These are phyloP conservation scores for Pichia sp. DNA, from an alignment of 1,139 yeast species.

Conservation along the genomic window DNA sequence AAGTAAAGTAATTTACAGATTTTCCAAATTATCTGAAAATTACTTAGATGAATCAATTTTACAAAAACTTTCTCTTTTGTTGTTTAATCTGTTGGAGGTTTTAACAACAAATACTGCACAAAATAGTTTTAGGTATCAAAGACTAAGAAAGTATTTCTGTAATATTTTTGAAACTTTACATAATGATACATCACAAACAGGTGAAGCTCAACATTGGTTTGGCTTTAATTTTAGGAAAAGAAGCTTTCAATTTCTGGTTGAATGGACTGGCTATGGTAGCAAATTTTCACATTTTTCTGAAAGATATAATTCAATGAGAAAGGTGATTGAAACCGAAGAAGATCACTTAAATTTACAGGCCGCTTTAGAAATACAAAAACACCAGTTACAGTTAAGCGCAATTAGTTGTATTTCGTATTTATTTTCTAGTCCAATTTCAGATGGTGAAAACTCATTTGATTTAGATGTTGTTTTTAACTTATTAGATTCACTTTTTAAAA, in stretches of 20 bases:
- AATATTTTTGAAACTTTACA: conserved; percentile 68
- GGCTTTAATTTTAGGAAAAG: conserved; percentile 84
- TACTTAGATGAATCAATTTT: conserved; percentile 67
- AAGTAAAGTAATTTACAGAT: conserved; percentile 61
- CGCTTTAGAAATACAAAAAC: conserved; percentile 74
- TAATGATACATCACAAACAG: conserved; percentile 23
- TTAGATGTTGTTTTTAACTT: conserved; percentile 63
- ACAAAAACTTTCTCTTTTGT: conserved; percentile 53
- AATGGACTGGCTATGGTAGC: conserved; percentile 93
- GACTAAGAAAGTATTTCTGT: conserved; percentile 73
- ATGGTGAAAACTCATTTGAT: conserved; percentile 58
- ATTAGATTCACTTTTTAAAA: conserved; percentile 64
- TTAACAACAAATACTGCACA: conserved; percentile 57
- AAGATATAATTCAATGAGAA: conserved; percentile 59
- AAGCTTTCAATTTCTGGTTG: conserved; percentile 74
- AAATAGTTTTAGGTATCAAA: conserved; percentile 64
- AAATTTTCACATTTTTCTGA: conserved; percentile 54
- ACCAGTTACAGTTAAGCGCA: conserved; percentile 64
- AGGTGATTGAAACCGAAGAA: conserved; percentile 37
- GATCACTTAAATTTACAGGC: conserved; percentile 58
- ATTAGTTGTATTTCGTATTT: conserved; percentile 80
- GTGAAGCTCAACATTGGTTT: conserved; percentile 47
- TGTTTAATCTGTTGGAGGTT: conserved; percentile 61
- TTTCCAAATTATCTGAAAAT: conserved; percentile 45
- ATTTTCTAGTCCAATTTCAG: conserved; percentile 59